These are phyloP conservation scores for Fonsecaea pedrosoi DNA, from an alignment of 2,329 filamentous ascomycete genomes.

Conservation along the genomic window DNA sequence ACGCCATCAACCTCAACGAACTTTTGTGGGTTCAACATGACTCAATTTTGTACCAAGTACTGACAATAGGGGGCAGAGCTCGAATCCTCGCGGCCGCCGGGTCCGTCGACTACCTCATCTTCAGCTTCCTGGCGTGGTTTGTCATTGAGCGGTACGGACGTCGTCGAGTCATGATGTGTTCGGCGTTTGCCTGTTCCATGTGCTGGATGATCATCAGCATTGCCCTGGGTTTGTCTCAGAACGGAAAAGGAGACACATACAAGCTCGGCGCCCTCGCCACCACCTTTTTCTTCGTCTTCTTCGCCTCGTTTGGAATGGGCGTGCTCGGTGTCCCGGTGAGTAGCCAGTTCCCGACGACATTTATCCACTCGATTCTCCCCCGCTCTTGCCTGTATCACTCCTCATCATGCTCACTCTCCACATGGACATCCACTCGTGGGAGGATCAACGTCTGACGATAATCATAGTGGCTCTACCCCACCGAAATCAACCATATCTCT, in stretches of 20 bases:
- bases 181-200: conserved; percentile 56
- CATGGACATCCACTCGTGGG: neutral
- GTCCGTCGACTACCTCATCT: conserved; percentile 55
- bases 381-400: too few relatives aligned
- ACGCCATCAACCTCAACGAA: conserved; percentile 49
- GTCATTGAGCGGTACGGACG: conserved; percentile 58
- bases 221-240: conserved; percentile 50
- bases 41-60: neutral
- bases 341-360: neutral
- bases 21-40: conserved; percentile 28
- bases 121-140: conserved; percentile 53
- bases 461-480: conserved; percentile 45
- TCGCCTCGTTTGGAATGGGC: conserved; percentile 50
- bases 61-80: conserved; percentile 39
- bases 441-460: neutral
- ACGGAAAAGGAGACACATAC: conserved; percentile 50
- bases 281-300: conserved; percentile 54
- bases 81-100: conserved; percentile 56
- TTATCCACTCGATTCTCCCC: neutral
- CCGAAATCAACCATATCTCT: conserved; percentile 46
- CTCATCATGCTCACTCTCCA: neutral
- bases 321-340: conserved; percentile 47
- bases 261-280: conserved; percentile 57
- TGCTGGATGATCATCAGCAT: conserved; percentile 60
- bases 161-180: conserved; percentile 57